phyloP scores from a whole-genome alignment of 441 rosid species.

The Sinapis alba region DNA sequence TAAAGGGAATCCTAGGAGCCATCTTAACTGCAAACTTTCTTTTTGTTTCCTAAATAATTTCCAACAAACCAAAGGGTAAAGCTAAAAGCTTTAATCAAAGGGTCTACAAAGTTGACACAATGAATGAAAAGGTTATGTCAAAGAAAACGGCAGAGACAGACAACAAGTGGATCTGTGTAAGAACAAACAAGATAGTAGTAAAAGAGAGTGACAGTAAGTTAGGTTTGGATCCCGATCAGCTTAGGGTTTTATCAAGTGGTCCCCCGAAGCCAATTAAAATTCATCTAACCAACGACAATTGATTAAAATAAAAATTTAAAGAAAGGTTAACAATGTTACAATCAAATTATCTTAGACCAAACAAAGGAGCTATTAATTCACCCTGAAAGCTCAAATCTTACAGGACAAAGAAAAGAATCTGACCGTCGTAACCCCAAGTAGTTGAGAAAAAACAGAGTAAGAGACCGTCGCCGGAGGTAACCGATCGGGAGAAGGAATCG shows the following conservation, averaged over 20 bases:
- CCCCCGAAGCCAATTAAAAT: not conserved
- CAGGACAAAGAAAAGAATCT: not conserved
- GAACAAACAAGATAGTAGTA: not conserved
- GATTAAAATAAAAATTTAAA: not conserved
- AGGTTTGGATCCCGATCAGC: not conserved
- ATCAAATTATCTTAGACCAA: not conserved
- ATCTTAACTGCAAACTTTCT: not conserved
- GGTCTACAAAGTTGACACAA: not conserved
- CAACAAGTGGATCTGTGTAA: not conserved
- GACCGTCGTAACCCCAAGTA: not conserved
- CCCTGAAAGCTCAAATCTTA: not conserved
- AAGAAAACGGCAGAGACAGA: not conserved
- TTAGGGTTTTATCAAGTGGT: not conserved
- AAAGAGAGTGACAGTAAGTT: not conserved
- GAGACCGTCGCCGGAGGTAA: slow-evolving; percentile 1
- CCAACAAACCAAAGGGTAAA: not conserved
- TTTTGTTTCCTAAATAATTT: not conserved
- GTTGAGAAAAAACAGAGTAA: not conserved
- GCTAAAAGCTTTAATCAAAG: not conserved
- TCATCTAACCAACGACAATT: not conserved
- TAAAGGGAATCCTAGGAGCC: not conserved
- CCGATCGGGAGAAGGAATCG: slow-evolving; percentile 23
- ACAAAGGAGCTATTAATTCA: not conserved
- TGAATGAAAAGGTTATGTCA: not conserved
- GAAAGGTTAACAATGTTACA: not conserved